Percentiles rank a stretch among this genome's conserved stretches.
Evolutionary conservation across 768 basidiomycete genomes (phyloP).

Genomic region (Auricularia sp.): DNA sequence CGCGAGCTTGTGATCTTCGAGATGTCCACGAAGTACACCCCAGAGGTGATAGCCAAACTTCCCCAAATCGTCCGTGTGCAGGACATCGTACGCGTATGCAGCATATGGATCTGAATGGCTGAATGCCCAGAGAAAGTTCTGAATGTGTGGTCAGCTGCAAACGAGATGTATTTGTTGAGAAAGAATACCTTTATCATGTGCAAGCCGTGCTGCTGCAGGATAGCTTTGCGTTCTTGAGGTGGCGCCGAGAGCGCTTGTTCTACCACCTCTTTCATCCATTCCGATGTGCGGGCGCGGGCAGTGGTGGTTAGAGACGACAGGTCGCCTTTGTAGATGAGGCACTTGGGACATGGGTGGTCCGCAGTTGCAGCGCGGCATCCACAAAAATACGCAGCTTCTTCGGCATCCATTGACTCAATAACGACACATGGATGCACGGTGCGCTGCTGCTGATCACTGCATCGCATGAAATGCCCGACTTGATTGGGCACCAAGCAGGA

Average conservation of each 20-base stretch:
- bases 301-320: conserved; percentile 13
- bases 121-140: conserved; percentile 23
- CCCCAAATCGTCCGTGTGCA: conserved; percentile 21
- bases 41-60: conserved; percentile 21
- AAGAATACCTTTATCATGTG: conserved; percentile 15
- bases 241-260: conserved; percentile 7
- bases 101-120: conserved; percentile 17
- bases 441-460: conserved; percentile 14
- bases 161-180: not conserved
- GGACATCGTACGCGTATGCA: conserved; percentile 20
- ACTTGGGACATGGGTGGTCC: conserved; percentile 23
- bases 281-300: conserved; percentile 13
- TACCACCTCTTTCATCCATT: conserved; percentile 15
- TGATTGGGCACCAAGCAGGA: conserved; percentile 14
- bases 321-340: conserved; percentile 17
- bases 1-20: conserved; percentile 4
- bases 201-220: conserved; percentile 15
- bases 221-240: conserved; percentile 12
- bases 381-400: conserved; percentile 22
- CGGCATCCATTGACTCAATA: conserved; percentile 21
- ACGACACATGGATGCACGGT: conserved; percentile 22
- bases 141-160: not conserved
- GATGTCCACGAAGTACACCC: conserved; percentile 7
- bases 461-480: conserved; percentile 17
- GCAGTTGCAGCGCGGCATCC: conserved; percentile 18